Evolutionary conservation across 768 basidiomycete genomes (phyloP).

Genomic region (Lactifluus pinguis): DNA sequence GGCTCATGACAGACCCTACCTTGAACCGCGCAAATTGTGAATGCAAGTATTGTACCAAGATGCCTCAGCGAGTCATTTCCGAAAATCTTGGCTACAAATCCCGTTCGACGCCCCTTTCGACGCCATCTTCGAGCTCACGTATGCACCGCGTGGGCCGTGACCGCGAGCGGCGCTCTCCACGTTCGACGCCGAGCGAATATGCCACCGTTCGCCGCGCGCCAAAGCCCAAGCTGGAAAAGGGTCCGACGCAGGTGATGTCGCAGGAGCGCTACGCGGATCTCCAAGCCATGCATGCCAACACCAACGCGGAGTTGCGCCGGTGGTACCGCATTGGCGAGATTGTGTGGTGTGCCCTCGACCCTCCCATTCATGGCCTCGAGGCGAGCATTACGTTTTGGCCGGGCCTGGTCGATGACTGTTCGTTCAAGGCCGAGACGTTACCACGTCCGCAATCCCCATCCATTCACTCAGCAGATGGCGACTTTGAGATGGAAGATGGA

Average conservation of each 20-base stretch:
- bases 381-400: slow-evolving; percentile 66
- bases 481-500: slow-evolving; percentile 19
- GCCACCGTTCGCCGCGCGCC: slow-evolving; percentile 34
- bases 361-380: slow-evolving; percentile 38
- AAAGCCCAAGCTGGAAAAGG: slow-evolving; percentile 26
- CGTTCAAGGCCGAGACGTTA: slow-evolving; percentile 38
- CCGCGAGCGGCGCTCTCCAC: slow-evolving; percentile 9
- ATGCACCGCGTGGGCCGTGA: slow-evolving; percentile 13
- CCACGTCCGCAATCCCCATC: slow-evolving; percentile 21
- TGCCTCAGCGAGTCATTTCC: slow-evolving; percentile 62
- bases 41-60: slow-evolving; percentile 73
- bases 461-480: slow-evolving; percentile 18
- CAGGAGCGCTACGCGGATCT: slow-evolving; percentile 60
- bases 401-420: slow-evolving; percentile 51
- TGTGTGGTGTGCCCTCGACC: slow-evolving; percentile 55
- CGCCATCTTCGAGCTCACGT: neutral
- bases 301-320: slow-evolving; percentile 38
- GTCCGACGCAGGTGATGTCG: slow-evolving; percentile 41
- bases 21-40: slow-evolving; percentile 43
- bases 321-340: slow-evolving; percentile 64
- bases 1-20: slow-evolving; percentile 54
- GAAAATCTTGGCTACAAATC: slow-evolving; percentile 43
- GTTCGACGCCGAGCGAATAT: slow-evolving; percentile 26
- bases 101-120: neutral
- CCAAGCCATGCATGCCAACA: slow-evolving; percentile 42